Conservation (phyloP, 2,329 filamentous ascomycete species). For the Aspergillus nomiae region DNA sequence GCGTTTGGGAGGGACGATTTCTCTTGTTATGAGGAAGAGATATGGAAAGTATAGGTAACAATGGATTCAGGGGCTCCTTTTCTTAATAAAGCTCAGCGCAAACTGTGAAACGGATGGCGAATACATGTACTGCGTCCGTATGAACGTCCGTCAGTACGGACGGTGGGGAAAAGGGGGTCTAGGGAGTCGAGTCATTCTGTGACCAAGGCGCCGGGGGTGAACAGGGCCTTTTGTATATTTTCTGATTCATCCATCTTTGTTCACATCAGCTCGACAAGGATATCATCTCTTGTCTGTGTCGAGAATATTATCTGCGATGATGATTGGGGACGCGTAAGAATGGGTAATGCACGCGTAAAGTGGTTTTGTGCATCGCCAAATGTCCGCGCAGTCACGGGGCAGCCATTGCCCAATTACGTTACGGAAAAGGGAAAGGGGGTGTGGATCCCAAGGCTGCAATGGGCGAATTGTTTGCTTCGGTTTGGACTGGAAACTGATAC, state of each 20-base stretch:
- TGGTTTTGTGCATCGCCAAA: constrained; percentile 38
- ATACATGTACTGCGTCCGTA: constrained; percentile 9
- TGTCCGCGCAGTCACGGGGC: constrained; percentile 40
- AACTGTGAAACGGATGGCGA: neutral
- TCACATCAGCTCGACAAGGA: neutral
- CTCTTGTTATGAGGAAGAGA: neutral
- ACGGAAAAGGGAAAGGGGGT: neutral
- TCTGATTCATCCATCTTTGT: neutral
- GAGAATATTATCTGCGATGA: neutral
- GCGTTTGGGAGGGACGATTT: neutral
- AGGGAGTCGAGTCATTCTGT: neutral
- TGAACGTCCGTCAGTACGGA: neutral
- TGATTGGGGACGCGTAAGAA: constrained; percentile 30
- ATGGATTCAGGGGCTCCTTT: constrained; percentile 6
- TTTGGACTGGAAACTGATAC: neutral
- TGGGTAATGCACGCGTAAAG: constrained; percentile 35
- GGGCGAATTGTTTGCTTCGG: neutral
- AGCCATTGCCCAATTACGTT: constrained; percentile 23
- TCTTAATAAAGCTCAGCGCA: neutral
- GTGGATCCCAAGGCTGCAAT: neutral
- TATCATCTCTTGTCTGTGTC: neutral
- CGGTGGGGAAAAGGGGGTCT: constrained; percentile 5
- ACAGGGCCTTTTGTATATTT: neutral
- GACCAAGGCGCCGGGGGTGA: neutral
- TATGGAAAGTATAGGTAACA: neutral